Evolutionary conservation across 495 filamentous ascomycete species (phyloP).

Genomic region (Trichoderma virens): DNA sequence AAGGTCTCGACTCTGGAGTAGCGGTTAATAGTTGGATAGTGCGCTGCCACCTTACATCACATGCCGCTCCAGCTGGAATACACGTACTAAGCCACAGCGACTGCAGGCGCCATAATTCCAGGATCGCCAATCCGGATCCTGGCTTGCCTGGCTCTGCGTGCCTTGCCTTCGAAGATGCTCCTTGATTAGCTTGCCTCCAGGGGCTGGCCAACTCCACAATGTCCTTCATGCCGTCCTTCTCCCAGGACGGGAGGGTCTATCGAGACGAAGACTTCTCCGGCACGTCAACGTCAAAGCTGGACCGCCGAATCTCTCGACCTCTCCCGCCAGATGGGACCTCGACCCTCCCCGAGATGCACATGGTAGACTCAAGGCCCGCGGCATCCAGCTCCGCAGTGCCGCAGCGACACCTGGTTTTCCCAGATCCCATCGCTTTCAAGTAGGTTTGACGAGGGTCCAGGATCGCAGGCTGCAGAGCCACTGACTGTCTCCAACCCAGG

Average conservation of each 20-base stretch:
- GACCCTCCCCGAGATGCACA: slow-evolving; percentile 7
- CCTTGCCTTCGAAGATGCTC: background rate
- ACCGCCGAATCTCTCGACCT: slow-evolving; percentile 5
- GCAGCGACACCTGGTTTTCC: slow-evolving; percentile 51
- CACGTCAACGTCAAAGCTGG: slow-evolving; percentile 15
- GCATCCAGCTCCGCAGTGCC: slow-evolving; percentile 15
- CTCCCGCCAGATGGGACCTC: slow-evolving; percentile 15
- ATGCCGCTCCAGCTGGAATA: background rate
- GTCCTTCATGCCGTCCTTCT: slow-evolving; percentile 10
- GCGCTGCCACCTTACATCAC: slow-evolving; percentile 5
- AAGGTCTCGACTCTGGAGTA: background rate
- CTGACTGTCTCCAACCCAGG: slow-evolving; percentile 26
- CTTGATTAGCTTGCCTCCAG: slow-evolving; percentile 4
- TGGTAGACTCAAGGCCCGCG: slow-evolving; percentile 6
- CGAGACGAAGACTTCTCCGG: slow-evolving; percentile 18
- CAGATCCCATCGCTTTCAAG: slow-evolving; percentile 66
- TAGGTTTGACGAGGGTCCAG: slow-evolving; percentile 17
- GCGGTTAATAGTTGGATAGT: background rate
- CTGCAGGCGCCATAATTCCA: background rate
- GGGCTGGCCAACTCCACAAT: slow-evolving; percentile 8
- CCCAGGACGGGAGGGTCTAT: slow-evolving; percentile 18
- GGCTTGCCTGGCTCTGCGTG: no score
- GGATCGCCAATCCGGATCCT: slow-evolving; percentile 3
- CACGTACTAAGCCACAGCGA: slow-evolving; percentile 2
- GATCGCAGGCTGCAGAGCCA: background rate